Percentiles rank a stretch among this genome's conserved stretches.
Evolutionary conservation across 2,329 filamentous ascomycete species (phyloP).

Genomic region (Neurospora sp.): DNA sequence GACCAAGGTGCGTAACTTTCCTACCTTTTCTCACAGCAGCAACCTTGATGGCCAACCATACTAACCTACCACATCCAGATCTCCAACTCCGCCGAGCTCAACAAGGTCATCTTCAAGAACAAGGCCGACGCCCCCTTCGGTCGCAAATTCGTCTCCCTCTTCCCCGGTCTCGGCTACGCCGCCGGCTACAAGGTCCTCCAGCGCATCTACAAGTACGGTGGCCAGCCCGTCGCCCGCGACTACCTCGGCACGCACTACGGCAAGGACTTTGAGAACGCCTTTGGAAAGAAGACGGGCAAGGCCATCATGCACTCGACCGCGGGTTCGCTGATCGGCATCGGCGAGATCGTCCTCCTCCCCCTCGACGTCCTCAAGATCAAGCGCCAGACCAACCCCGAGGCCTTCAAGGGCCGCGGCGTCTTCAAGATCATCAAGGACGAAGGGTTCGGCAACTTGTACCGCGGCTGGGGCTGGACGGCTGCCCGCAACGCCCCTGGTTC

Average conservation of each 20-base stretch:
- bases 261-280: conserved; percentile 73
- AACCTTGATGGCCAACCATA: not conserved
- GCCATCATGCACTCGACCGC: conserved; percentile 96
- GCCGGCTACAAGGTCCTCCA: conserved; percentile 97
- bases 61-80: conserved; percentile 32
- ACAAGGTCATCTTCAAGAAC: conserved; percentile 89
- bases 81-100: conserved; percentile 54
- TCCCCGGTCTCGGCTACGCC: conserved; percentile 93
- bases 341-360: conserved; percentile 89
- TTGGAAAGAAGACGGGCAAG: conserved; percentile 96
- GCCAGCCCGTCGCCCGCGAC: conserved; percentile 90
- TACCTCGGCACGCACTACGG: conserved; percentile 75
- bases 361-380: conserved; percentile 99
- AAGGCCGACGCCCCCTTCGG: conserved; percentile 61
- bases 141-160: conserved; percentile 86
- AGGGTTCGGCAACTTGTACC: conserved; percentile 79
- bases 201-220: conserved; percentile 97
- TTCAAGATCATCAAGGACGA: conserved; percentile 86
- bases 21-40: not conserved
- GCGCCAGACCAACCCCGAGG: conserved; percentile 96
- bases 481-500: conserved; percentile 94
- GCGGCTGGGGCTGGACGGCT: conserved; percentile 95
- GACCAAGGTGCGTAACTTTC: conserved; percentile 45
- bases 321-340: conserved; percentile 90
- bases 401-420: conserved; percentile 88